These are phyloP conservation scores for Lenwebbia sp. DNA, from an alignment of 345 rosid genomes.

Conservation along the genomic window DNA sequence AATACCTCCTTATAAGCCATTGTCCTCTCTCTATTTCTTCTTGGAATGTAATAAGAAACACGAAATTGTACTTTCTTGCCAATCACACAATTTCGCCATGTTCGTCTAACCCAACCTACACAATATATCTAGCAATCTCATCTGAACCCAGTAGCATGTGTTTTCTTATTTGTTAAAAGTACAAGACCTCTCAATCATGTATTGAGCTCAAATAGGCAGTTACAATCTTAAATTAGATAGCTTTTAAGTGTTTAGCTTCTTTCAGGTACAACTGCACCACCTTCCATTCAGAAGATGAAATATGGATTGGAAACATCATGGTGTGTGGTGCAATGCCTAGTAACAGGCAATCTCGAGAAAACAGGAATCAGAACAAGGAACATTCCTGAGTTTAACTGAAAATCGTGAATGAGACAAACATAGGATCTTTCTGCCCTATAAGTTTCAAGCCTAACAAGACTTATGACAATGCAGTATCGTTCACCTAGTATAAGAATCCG, in stretches of 20 bases:
- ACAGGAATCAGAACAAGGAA: neutral
- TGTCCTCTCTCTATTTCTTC: neutral
- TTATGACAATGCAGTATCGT: neutral
- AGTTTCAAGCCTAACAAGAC: neutral
- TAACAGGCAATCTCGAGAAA: neutral
- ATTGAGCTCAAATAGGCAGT: neutral
- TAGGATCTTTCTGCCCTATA: neutral
- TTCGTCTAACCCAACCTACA: neutral
- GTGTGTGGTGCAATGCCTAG: neutral
- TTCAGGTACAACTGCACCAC: neutral
- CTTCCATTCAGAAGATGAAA: neutral
- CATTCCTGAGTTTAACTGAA: neutral
- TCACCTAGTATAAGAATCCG: neutral
- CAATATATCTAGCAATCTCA: neutral
- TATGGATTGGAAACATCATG: neutral
- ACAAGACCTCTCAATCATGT: neutral
- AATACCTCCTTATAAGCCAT: no score
- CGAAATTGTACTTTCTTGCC: neutral
- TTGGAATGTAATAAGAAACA: neutral
- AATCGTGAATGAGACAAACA: neutral
- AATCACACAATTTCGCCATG: neutral
- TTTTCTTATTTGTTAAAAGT: neutral
- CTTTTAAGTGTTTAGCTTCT: neutral
- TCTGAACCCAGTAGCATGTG: neutral
- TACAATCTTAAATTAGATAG: neutral